Evolutionary conservation across 2,329 filamentous ascomycete genomes (phyloP).

Genomic region (Thielaviopsis populi): DNA sequence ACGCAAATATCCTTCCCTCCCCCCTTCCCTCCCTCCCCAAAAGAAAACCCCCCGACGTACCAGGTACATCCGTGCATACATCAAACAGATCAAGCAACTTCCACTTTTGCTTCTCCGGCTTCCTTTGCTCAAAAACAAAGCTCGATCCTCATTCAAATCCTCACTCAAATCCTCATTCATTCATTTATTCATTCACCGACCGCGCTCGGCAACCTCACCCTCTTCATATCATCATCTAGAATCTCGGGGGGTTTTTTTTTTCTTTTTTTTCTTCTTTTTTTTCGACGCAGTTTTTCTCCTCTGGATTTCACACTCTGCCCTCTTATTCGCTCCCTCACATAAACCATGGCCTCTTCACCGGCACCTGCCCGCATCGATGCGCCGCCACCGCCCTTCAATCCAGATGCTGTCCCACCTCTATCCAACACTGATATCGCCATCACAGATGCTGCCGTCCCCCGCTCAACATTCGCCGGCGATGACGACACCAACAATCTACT

Average conservation of each 20-base stretch:
- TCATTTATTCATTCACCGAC: not conserved
- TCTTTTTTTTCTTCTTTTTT: not conserved
- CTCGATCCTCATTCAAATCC: not conserved
- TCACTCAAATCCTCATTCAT: not conserved
- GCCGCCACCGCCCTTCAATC: not conserved
- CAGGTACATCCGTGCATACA: not conserved
- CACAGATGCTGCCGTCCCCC: slow-evolving; percentile 3
- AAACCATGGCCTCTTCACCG: not conserved
- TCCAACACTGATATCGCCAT: not conserved
- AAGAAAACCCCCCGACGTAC: not conserved
- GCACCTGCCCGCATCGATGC: not conserved
- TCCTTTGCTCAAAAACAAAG: not conserved
- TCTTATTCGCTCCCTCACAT: not conserved
- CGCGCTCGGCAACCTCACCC: not conserved
- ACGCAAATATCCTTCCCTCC: not conserved
- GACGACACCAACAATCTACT: not conserved
- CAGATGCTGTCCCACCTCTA: not conserved
- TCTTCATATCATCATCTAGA: not conserved
- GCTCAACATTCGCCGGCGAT: not conserved
- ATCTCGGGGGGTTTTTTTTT: not conserved
- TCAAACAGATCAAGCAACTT: not conserved
- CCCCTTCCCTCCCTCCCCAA: no score
- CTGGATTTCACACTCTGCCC: not conserved
- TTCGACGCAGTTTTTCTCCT: not conserved
- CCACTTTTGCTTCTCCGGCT: not conserved